These are phyloP conservation scores for Trichoderma koningiopsis DNA, from an alignment of 2,329 filamentous ascomycete genomes.

Conservation along the genomic window DNA sequence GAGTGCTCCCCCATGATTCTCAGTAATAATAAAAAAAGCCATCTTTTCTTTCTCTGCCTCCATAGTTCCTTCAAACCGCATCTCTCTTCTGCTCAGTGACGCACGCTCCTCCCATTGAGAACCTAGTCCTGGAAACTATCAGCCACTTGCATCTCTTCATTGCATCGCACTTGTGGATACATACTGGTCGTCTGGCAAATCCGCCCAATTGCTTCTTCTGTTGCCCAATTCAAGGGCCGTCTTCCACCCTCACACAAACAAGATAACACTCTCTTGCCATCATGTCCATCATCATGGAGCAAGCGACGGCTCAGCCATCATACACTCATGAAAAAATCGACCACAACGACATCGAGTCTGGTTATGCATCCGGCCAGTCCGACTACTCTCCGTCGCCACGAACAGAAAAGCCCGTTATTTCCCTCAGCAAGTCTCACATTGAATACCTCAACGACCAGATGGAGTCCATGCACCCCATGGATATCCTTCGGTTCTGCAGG, in stretches of 20 bases:
- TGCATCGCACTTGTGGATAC: not conserved
- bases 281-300: slow-evolving; percentile 42
- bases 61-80: not conserved
- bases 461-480: slow-evolving; percentile 83
- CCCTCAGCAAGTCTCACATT: slow-evolving; percentile 85
- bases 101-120: not conserved
- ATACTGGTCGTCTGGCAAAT: not conserved
- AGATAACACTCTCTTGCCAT: slow-evolving; percentile 9
- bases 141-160: slow-evolving; percentile 3
- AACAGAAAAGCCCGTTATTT: slow-evolving; percentile 63
- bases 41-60: slow-evolving; percentile 7
- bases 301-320: slow-evolving; percentile 45
- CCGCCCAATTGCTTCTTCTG: not conserved
- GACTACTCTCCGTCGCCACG: slow-evolving; percentile 43
- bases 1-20: slow-evolving; percentile 1
- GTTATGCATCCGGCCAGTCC: slow-evolving; percentile 68
- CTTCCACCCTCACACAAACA: not conserved
- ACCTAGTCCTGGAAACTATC: not conserved
- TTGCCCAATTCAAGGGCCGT: not conserved
- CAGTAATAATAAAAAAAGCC: slow-evolving; percentile 1
- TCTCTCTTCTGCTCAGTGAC: not conserved
- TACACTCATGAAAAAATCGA: slow-evolving; percentile 47
- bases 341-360: slow-evolving; percentile 68
- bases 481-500: slow-evolving; percentile 90
- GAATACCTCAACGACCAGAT: slow-evolving; percentile 89